Conservation (phyloP, 352 stramenopile species). For the Phytophthora agathidicida region DNA sequence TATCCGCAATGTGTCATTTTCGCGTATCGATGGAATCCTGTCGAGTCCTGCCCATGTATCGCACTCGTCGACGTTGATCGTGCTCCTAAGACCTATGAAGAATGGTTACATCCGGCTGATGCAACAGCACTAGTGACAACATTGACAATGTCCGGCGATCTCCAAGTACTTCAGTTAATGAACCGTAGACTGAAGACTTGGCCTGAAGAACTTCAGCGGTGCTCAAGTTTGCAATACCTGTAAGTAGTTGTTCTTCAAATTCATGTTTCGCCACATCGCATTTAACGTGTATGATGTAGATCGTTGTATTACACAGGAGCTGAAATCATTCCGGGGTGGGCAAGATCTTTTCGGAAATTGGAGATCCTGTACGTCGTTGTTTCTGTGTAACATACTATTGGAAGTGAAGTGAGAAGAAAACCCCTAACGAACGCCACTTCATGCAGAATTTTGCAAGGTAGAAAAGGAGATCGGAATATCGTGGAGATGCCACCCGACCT, state of each 20-base stretch:
- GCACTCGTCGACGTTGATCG: conserved; percentile 36
- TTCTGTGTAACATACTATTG: not conserved
- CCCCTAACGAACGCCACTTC: not conserved
- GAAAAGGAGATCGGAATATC: not conserved
- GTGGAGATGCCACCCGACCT: conserved; percentile 7
- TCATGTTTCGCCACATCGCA: not conserved
- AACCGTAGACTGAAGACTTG: conserved; percentile 20
- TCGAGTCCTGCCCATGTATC: conserved; percentile 36
- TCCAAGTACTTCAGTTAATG: conserved; percentile 32
- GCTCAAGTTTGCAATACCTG: conserved; percentile 22
- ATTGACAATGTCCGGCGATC: conserved; percentile 22
- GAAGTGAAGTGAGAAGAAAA: too few relatives aligned
- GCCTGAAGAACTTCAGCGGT: conserved; percentile 29
- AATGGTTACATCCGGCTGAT: conserved; percentile 19
- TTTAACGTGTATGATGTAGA: not conserved
- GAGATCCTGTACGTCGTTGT: conserved; percentile 41
- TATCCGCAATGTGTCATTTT: conserved; percentile 18
- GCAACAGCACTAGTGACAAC: conserved; percentile 7
- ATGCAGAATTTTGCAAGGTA: conserved; percentile 8
- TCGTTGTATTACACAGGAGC: conserved; percentile 30
- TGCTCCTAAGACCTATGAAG: conserved; percentile 19
- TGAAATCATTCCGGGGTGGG: conserved; percentile 22
- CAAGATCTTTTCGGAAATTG: conserved; percentile 19
- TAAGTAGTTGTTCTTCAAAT: conserved; percentile 2
- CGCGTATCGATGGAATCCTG: conserved; percentile 14